Percentiles rank a stretch among this genome's conserved stretches.
phyloP scores from a whole-genome alignment of 176 grass and related monocot genomes.

The Eremochloa ophiuroides region DNA sequence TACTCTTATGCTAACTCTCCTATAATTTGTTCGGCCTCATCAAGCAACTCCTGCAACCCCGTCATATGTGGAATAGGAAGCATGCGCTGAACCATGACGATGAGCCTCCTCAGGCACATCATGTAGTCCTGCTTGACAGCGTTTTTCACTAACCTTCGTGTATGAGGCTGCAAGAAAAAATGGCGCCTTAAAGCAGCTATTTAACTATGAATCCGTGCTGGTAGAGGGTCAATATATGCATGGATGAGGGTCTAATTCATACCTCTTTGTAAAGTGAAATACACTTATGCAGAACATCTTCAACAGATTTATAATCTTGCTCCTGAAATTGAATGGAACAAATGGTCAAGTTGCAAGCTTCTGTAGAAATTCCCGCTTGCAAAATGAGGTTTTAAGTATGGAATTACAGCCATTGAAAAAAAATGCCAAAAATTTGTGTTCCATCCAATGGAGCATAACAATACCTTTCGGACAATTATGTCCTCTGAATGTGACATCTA shows the following conservation, averaged over 20 bases:
- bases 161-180: constrained; percentile 37
- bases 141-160: constrained; percentile 34
- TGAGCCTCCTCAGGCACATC: constrained; percentile 41
- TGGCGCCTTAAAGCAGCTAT: background rate
- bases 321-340: constrained; percentile 40
- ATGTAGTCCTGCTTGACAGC: constrained; percentile 34
- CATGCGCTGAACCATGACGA: background rate
- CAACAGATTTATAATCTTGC: constrained; percentile 44
- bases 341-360: constrained; percentile 2
- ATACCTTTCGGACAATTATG: background rate
- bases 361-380: background rate
- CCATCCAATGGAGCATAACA: background rate
- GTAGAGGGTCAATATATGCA: background rate
- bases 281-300: constrained; percentile 55
- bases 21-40: constrained; percentile 39
- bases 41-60: constrained; percentile 33
- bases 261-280: constrained; percentile 87
- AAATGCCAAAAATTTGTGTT: background rate
- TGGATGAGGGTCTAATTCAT: background rate
- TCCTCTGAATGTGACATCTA: background rate
- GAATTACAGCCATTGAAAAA: background rate
- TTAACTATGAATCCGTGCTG: background rate
- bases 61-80: background rate
- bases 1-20: constrained; percentile 33
- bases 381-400: background rate